Evolutionary conservation across 306 rosid species (phyloP).

Genomic region (Arachis stenosperma): DNA sequence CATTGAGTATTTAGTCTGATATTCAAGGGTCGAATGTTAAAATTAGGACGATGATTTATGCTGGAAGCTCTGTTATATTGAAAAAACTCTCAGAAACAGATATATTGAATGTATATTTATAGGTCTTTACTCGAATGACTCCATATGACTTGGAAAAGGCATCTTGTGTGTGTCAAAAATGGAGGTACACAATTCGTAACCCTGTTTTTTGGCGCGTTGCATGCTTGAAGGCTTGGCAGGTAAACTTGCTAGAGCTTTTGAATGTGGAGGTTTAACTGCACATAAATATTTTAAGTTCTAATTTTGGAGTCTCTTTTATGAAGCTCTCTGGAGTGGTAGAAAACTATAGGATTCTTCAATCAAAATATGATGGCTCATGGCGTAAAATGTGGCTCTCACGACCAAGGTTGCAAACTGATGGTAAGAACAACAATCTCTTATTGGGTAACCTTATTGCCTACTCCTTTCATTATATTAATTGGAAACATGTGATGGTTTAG

Average conservation of each 20-base stretch:
- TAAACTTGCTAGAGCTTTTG: slow-evolving; percentile 45
- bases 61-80: slow-evolving; percentile 15
- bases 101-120: slow-evolving; percentile 13
- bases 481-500: neutral
- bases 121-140: slow-evolving; percentile 84
- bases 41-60: neutral
- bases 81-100: slow-evolving; percentile 14
- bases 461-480: slow-evolving; percentile 8
- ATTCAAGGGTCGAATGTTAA: too few relatives aligned
- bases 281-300: slow-evolving; percentile 34
- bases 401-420: slow-evolving; percentile 91
- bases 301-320: slow-evolving; percentile 33
- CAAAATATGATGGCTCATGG: slow-evolving; percentile 82
- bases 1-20: too few relatives aligned
- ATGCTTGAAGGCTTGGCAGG: slow-evolving; percentile 99
- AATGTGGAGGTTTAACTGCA: slow-evolving; percentile 27
- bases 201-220: slow-evolving; percentile 94
- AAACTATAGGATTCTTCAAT: slow-evolving; percentile 78
- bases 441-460: slow-evolving; percentile 29
- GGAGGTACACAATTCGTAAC: slow-evolving; percentile 89
- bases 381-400: slow-evolving; percentile 92
- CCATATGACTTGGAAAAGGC: slow-evolving; percentile 89
- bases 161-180: slow-evolving; percentile 90
- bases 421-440: slow-evolving; percentile 45
- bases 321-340: slow-evolving; percentile 77